Base-by-base conservation (phyloP, 2,329 filamentous ascomycete genomes). In the Penicillium occitanis region DNA sequence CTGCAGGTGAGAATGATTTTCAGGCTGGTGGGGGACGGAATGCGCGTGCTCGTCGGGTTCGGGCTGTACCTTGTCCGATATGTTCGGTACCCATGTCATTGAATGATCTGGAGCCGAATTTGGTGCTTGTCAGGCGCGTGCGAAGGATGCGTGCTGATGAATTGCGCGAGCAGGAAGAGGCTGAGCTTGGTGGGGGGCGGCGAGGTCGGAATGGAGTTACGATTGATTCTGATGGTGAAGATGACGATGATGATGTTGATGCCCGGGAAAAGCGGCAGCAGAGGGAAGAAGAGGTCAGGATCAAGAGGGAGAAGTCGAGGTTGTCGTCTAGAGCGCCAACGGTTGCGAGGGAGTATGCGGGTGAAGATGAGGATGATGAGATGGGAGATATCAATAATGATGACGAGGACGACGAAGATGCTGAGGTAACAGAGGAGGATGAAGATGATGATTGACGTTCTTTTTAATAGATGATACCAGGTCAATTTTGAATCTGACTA, bases 1-100 rank as follows among this genome's bases (percentile, higher is more conserved):
- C 72, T 0, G 68, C 68, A 0, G 50, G 61, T 0, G 67, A 57
- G 2, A 61, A 62, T 19, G 70, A 69, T 55, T 69, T 48, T 28
- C 64, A 63, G n/a, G 69, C 68, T 44, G 48, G 44, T 3, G 66
- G 65, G 0, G 63, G 69, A 6, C 48, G 71, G 66, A 63, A 70
- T 66, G 62, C 64, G 13, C 62, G 62, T 50, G 59, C 69, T 28
- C 66, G 68, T 5, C 72, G 75, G 3, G 64, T 74, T 6, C 72
- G 71, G 46, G 72, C 69, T 5, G 73, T 79, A 17, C 75, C 78
- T 51, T 82, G 80, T 58, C 80, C 81, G 0, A 79, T 81, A 2
- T 83, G 81, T 59, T 75, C 74, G 7, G 73, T 75, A 30, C 63
- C 69, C 7, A 65, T 84, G 51, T 77, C 77, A 3, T 67, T 72